Percentiles rank a stretch among this genome's conserved stretches.
Conservation (phyloP, 2,329 filamentous ascomycete species). For the Penicillium sp. region DNA sequence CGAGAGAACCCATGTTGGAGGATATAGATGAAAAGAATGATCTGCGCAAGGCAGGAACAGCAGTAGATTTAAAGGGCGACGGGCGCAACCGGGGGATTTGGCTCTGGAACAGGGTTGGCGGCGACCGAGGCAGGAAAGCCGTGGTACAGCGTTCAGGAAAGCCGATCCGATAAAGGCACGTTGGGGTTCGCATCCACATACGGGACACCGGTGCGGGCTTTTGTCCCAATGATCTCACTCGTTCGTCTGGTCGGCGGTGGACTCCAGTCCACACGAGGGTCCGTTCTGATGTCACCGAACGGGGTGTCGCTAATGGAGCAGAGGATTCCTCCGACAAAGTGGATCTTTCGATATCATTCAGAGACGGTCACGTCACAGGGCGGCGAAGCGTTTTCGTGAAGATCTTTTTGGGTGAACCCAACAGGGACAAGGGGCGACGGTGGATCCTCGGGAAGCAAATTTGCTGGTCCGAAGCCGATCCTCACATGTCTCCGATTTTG, state of each 20-base stretch:
- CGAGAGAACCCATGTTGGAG: constrained; percentile 34
- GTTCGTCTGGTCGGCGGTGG: neutral
- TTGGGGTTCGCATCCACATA: constrained; percentile 19
- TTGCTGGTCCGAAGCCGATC: constrained; percentile 4
- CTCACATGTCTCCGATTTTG: constrained; percentile 11
- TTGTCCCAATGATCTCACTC: constrained; percentile 12
- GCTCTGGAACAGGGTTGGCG: constrained; percentile 22
- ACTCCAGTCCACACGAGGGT: constrained; percentile 5
- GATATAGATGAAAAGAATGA: constrained; percentile 19
- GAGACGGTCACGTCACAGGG: constrained; percentile 21
- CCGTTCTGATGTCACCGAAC: constrained; percentile 17
- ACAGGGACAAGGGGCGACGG: constrained; percentile 15
- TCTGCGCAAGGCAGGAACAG: constrained; percentile 14
- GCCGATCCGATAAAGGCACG: constrained; percentile 20
- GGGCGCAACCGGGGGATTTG: constrained; percentile 20
- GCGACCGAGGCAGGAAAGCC: constrained; percentile 30
- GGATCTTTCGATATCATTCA: constrained; percentile 9
- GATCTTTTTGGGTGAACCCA: constrained; percentile 11
- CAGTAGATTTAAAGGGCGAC: constrained; percentile 19
- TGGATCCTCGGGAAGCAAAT: constrained; percentile 9
- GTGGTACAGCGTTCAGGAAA: constrained; percentile 24
- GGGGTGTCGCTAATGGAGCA: neutral
- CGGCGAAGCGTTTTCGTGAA: constrained; percentile 12
- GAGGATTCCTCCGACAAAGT: constrained; percentile 14
- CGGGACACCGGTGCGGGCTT: neutral